phyloP scores from a whole-genome alignment of 2,329 filamentous ascomycete species.

The Pseudogymnoascus sp. region DNA sequence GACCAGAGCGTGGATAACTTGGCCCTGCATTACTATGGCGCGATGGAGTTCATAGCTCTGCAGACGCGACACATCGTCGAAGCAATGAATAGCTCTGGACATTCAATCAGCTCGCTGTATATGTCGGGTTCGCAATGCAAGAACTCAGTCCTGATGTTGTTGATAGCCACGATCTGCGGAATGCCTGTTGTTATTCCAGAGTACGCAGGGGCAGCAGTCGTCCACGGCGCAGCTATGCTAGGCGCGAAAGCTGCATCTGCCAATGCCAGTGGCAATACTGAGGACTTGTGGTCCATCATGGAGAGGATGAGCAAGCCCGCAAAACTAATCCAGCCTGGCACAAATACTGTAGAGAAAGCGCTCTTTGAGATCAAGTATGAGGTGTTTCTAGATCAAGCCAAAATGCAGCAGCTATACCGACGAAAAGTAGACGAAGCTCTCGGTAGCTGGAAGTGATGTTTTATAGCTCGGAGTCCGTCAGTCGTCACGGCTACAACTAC shows the following conservation, averaged over 20 bases:
- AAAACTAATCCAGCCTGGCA: slow-evolving; percentile 68
- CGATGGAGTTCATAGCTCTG: slow-evolving; percentile 89
- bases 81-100: slow-evolving; percentile 84
- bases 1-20: slow-evolving; percentile 84
- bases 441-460: slow-evolving; percentile 32
- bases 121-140: slow-evolving; percentile 97
- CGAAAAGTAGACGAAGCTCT: slow-evolving; percentile 63
- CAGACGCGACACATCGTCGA: slow-evolving; percentile 91
- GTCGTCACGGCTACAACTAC: background rate
- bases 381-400: slow-evolving; percentile 89
- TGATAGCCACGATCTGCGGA: slow-evolving; percentile 82
- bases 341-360: slow-evolving; percentile 65
- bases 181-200: slow-evolving; percentile 91
- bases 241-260: slow-evolving; percentile 93
- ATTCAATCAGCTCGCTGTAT: slow-evolving; percentile 86
- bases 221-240: slow-evolving; percentile 94
- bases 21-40: slow-evolving; percentile 86
- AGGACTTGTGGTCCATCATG: slow-evolving; percentile 94
- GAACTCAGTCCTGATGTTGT: slow-evolving; percentile 83
- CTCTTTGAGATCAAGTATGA: slow-evolving; percentile 84
- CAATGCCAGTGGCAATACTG: slow-evolving; percentile 67
- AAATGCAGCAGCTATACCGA: slow-evolving; percentile 76
- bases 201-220: slow-evolving; percentile 91
- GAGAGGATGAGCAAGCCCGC: slow-evolving; percentile 94
- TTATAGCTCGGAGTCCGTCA: background rate